These are phyloP conservation scores for Solanum pimpinellifolium DNA, from an alignment of 257 asterid species.

Conservation along the genomic window DNA sequence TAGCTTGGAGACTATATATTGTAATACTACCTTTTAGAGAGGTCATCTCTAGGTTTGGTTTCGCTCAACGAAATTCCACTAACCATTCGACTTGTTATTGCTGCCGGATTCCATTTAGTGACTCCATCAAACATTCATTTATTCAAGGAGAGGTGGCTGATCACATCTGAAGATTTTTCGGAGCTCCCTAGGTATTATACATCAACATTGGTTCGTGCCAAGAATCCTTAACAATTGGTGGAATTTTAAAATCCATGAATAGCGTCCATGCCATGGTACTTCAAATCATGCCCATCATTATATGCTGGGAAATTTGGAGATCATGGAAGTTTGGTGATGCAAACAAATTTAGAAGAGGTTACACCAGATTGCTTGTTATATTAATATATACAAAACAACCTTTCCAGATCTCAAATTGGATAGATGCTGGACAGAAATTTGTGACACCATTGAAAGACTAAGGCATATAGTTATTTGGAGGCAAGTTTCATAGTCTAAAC, in stretches of 20 bases:
- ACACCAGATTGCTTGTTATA: too few relatives aligned
- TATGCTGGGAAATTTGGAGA: too few relatives aligned
- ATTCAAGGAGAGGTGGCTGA: background rate
- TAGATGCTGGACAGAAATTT: too few relatives aligned
- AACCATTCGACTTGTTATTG: background rate
- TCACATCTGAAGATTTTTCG: too few relatives aligned
- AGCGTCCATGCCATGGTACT: background rate
- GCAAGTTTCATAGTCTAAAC: too few relatives aligned
- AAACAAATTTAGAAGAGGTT: too few relatives aligned
- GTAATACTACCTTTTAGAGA: background rate
- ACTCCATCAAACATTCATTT: background rate
- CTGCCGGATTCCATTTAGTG: background rate
- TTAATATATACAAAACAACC: too few relatives aligned
- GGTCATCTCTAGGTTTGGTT: background rate
- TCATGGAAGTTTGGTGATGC: too few relatives aligned
- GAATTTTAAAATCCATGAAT: background rate
- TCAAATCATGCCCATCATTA: background rate
- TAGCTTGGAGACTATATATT: background rate
- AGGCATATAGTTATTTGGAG: too few relatives aligned
- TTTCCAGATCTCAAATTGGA: too few relatives aligned
- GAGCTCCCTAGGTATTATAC: background rate
- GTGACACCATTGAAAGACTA: too few relatives aligned
- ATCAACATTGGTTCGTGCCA: background rate
- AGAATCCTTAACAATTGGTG: background rate
- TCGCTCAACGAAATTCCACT: background rate